Percentiles rank a stretch among this genome's conserved stretches.
These are phyloP conservation scores for Pyrus bretschneideri DNA, from an alignment of 306 rosid species.

Conservation along the genomic window DNA sequence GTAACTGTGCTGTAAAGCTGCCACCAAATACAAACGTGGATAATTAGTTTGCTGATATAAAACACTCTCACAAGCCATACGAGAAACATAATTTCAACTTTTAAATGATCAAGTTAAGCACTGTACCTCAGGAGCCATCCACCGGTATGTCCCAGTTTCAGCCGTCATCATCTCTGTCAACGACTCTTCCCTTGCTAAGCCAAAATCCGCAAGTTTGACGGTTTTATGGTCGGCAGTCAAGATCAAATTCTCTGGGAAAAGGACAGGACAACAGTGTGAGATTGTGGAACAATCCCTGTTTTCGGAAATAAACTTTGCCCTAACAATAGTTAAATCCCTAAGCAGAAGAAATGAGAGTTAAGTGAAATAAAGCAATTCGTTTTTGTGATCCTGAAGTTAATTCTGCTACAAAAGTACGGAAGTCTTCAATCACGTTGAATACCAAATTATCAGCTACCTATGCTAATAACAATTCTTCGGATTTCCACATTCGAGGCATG, in stretches of 20 bases:
- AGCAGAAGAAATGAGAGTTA: background rate
- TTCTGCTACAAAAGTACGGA: background rate
- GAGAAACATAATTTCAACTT: background rate
- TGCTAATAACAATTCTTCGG: background rate
- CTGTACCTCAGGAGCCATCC: slow-evolving; percentile 98
- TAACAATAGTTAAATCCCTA: background rate
- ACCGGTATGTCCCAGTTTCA: slow-evolving; percentile 90
- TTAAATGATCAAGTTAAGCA: slow-evolving; percentile 1
- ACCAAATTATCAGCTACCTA: background rate
- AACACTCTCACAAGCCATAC: background rate
- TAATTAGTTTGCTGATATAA: slow-evolving; percentile 14
- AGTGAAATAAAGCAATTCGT: background rate
- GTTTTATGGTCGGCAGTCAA: slow-evolving; percentile 75
- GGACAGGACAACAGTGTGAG: background rate
- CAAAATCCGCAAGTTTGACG: slow-evolving; percentile 87
- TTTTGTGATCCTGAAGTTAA: background rate
- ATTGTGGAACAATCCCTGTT: background rate
- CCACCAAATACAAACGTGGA: slow-evolving; percentile 22
- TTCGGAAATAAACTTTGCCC: background rate
- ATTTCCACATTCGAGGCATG: background rate
- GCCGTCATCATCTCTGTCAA: slow-evolving; percentile 98
- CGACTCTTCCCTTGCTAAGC: slow-evolving; percentile 94
- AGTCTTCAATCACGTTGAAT: background rate
- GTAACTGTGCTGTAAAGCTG: slow-evolving; percentile 97
- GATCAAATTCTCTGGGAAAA: slow-evolving; percentile 67